Evolutionary conservation across 2,329 filamentous ascomycete genomes (phyloP).

Genomic region (Coniella vitis): DNA sequence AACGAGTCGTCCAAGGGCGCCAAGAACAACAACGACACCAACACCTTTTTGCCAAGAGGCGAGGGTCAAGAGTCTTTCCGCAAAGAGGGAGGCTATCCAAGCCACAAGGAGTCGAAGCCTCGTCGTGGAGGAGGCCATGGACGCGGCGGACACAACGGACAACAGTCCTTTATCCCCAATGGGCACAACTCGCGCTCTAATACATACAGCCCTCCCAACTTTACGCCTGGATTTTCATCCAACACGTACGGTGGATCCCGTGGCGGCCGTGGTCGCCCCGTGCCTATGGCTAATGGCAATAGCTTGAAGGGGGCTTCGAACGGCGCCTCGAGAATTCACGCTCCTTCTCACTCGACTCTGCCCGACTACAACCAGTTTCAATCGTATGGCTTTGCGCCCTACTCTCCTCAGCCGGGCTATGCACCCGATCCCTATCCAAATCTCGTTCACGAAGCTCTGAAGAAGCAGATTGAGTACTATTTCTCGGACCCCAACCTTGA

Average conservation of each 20-base stretch:
- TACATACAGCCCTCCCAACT: constrained; percentile 5
- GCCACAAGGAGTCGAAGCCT: constrained; percentile 12
- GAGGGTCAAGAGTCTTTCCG: constrained; percentile 10
- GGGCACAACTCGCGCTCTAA: constrained; percentile 11
- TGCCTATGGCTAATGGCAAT: constrained; percentile 9
- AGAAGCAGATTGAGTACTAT: constrained; percentile 73
- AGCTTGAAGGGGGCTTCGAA: constrained; percentile 13
- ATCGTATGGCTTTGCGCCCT: constrained; percentile 40
- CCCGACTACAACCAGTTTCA: constrained; percentile 30
- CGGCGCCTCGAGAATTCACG: constrained; percentile 21
- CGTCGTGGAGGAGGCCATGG: constrained; percentile 12
- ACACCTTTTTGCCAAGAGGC: background rate
- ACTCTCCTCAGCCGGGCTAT: constrained; percentile 43
- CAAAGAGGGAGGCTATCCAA: constrained; percentile 11
- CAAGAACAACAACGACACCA: constrained; percentile 5
- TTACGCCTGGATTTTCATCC: constrained; percentile 1
- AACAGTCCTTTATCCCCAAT: constrained; percentile 11
- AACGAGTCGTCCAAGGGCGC: constrained; percentile 10
- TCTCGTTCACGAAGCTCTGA: constrained; percentile 33
- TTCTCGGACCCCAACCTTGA: constrained; percentile 93
- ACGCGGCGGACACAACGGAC: constrained; percentile 13
- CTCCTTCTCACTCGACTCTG: constrained; percentile 22
- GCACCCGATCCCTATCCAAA: constrained; percentile 16
- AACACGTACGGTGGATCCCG: constrained; percentile 21
- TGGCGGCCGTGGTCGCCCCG: constrained; percentile 30